Percentiles rank a stretch among this genome's conserved stretches.
Conservation (phyloP, 2,329 filamentous ascomycete genomes). For the Fusarium sp. region DNA sequence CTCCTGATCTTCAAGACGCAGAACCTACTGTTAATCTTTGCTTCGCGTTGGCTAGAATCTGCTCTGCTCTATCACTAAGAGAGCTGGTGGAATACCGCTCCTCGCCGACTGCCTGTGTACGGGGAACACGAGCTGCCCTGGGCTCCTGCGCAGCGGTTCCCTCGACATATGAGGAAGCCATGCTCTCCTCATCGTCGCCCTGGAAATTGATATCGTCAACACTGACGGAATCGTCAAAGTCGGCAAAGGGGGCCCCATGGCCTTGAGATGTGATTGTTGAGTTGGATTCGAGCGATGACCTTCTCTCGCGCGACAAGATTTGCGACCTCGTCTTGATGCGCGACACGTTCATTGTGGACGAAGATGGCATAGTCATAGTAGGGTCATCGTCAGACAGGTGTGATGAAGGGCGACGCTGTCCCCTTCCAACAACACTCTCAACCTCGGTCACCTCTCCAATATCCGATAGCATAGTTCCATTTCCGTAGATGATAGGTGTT, state of each 20-base stretch:
- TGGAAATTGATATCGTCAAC: constrained; percentile 75
- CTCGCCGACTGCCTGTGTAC: constrained; percentile 49
- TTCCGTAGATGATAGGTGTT: constrained; percentile 76
- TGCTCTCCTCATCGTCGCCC: constrained; percentile 75
- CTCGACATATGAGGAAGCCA: constrained; percentile 67
- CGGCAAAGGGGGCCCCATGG: constrained; percentile 62
- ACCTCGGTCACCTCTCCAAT: constrained; percentile 69
- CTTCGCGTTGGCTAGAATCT: constrained; percentile 94
- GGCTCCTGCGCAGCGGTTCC: constrained; percentile 51
- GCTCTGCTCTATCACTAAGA: constrained; percentile 84
- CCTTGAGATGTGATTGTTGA: constrained; percentile 70
- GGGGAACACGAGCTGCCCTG: constrained; percentile 15
- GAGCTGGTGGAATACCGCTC: constrained; percentile 78
- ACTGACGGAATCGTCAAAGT: constrained; percentile 72
- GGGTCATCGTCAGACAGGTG: constrained; percentile 50
- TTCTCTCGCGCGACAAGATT: constrained; percentile 59
- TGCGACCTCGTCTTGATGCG: constrained; percentile 59
- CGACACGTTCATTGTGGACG: constrained; percentile 59
- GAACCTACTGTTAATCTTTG: constrained; percentile 81
- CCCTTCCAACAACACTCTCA: constrained; percentile 61
- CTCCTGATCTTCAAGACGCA: neutral
- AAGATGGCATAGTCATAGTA: constrained; percentile 55
- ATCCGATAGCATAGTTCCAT: constrained; percentile 76
- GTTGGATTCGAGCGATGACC: constrained; percentile 68
- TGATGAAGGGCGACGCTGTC: constrained; percentile 53